Evolutionary conservation across 352 stramenopile species (phyloP).

Genomic region (Phytophthora syringae): DNA sequence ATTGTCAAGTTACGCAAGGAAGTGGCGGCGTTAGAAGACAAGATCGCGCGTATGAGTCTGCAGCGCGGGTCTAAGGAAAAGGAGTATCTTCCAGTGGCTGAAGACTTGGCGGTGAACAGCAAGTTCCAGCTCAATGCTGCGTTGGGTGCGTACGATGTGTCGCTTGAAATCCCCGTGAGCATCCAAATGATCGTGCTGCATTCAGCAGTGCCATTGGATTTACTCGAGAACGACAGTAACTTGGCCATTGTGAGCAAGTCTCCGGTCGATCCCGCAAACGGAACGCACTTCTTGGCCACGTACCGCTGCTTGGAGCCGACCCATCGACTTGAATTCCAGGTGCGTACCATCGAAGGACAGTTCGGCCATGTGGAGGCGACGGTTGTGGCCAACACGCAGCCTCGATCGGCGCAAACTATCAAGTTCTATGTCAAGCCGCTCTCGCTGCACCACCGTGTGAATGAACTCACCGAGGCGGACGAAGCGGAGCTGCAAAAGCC

Average conservation of each 20-base stretch:
- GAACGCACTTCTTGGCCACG: constrained; percentile 76
- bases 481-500: constrained; percentile 58
- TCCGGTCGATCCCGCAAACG: constrained; percentile 47
- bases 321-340: constrained; percentile 79
- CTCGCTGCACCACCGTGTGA: constrained; percentile 81
- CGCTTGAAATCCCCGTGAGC: constrained; percentile 79
- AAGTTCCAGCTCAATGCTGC: constrained; percentile 79
- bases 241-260: constrained; percentile 81
- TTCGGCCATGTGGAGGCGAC: constrained; percentile 82
- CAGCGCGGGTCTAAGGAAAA: constrained; percentile 55
- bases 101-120: constrained; percentile 82
- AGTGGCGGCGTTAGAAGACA: constrained; percentile 70
- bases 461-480: constrained; percentile 59
- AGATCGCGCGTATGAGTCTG: constrained; percentile 66
- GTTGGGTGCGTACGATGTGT: constrained; percentile 78
- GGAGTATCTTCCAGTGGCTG: constrained; percentile 68
- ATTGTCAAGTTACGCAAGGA: constrained; percentile 87
- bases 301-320: constrained; percentile 83
- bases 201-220: constrained; percentile 73
- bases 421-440: constrained; percentile 85
- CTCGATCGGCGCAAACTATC: constrained; percentile 70
- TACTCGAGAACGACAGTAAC: constrained; percentile 82
- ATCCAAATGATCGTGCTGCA: constrained; percentile 84
- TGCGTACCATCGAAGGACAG: constrained; percentile 88
- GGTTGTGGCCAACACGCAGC: constrained; percentile 67